Base-by-base conservation (phyloP, 2,329 filamentous ascomycete genomes). In the Monosporascus sp. region DNA sequence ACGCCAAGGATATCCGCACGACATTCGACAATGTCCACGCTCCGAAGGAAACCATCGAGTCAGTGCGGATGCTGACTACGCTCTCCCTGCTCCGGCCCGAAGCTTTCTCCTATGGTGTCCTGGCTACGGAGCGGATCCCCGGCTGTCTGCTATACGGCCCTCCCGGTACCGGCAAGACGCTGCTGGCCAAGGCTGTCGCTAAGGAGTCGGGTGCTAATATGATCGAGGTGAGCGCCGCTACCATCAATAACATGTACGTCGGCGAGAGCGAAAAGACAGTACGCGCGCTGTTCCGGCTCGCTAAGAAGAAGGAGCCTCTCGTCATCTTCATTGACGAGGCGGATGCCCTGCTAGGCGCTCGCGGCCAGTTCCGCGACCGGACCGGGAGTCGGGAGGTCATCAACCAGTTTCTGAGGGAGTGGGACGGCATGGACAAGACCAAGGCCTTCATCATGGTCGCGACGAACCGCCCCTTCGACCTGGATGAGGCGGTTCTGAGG, bases 321-420 rank as follows among this genome's bases (percentile, higher is more conserved):
- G 87, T 99, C 17, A 89, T 99, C 49, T 97, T 99, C 73, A 91
- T 99, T 57, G 94, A 99, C 65, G 94, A 99, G 72, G 94, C 92
- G 22, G 94, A 99, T 68, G 89, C 93, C 7, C 86, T 99, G 48
- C 88, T 99, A 52, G 89, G 89, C 26, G 86, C 88, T 17, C 84
- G 94, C 52, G 80, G 84, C 58, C 81, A 82, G 40, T 78, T 80
- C 24, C 79, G 80, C 55, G 85, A 84, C 61, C 80, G 89, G 31
- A 82, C 83, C 6, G 86, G 82, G 2, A 89, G 95, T 62, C 84
- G 92, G 49, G 93, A 97, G 68, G 87, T 94, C 52, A 92, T 97
- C 70, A 99, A 97, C 66, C 93, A 99, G 71, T 97, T 97, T 70
- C 76, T 99, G 49, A 88, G 91, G 51, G 93, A 97, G 69, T 97